A percentile compares a stretch with the other conserved stretches of the same genome.
Evolutionary conservation across 805 yeast genomes (phyloP).

Genomic region (Metschnikowia vanudenii): DNA sequence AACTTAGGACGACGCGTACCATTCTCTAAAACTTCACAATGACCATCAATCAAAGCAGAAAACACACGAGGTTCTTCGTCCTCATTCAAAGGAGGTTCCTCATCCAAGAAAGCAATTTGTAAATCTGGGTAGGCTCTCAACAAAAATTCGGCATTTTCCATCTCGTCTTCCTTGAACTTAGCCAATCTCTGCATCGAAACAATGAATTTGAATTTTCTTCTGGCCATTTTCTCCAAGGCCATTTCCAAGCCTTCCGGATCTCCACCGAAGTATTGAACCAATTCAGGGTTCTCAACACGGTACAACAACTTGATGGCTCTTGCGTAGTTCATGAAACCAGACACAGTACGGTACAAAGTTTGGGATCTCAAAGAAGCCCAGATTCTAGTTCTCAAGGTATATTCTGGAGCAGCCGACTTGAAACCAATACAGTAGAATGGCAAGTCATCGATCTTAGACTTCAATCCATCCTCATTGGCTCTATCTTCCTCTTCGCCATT

Average conservation of each 20-base stretch:
- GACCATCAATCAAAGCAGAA: conserved; percentile 62
- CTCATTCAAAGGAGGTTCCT: conserved; percentile 51
- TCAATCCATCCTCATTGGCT: conserved; percentile 59
- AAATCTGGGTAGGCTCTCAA: conserved; percentile 66
- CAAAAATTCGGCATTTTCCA: conserved; percentile 56
- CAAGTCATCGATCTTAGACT: conserved; percentile 68
- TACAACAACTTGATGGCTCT: conserved; percentile 45
- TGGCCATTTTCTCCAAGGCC: conserved; percentile 77
- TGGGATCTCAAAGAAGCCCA: conserved; percentile 50
- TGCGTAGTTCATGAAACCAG: conserved; percentile 49
- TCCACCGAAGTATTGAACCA: conserved; percentile 98
- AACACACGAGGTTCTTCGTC: conserved; percentile 52
- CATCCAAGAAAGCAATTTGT: conserved; percentile 62
- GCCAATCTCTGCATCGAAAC: conserved; percentile 64
- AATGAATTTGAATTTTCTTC: conserved; percentile 61
- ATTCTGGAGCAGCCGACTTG: conserved; percentile 48
- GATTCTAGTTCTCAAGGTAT: conserved; percentile 45
- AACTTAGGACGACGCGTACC: conserved; percentile 57
- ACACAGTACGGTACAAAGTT: conserved; percentile 46
- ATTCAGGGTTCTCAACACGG: conserved; percentile 51
- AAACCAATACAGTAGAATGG: conserved; percentile 48
- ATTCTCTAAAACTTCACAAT: conserved; percentile 41
- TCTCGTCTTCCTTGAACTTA: conserved; percentile 54
- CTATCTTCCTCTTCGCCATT: conserved; percentile 47
- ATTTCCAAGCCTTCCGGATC: conserved; percentile 95